Base-by-base conservation (phyloP, 441 rosid genomes). In the Melastoma candidum region DNA sequence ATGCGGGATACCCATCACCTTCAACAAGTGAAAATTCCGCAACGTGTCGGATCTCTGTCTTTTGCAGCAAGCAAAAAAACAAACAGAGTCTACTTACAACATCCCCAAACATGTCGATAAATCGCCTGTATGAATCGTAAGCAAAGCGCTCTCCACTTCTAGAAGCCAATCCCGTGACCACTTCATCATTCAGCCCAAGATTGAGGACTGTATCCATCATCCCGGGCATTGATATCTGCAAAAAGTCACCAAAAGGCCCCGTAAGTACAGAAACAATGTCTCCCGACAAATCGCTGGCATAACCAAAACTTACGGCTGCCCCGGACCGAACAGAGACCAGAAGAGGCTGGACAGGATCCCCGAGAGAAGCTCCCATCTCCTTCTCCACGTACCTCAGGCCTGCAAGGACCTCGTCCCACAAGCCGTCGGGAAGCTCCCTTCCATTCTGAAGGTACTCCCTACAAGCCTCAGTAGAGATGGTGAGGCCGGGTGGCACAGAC, bases 161-260 rank as follows among this genome's bases (percentile, higher is more conserved):
- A 2, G 75, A 76, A 26, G 83, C 85, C 71, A 90, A 77, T 51
- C 85, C 90, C 12, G 79, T 69, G 1, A 73, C 88, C 47, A 87
- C 98, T 74, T 81, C 69, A 51, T 90, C 95, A 71, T 90, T 87
- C 29, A 87, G 74, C 26, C 98, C 98, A 36, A 90, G 89, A 73
- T 90, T 90, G 48, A 90, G 98, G 56, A 90, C 93, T 13, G 96
- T 90, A 69, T 90, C 98, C 98, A 90, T 90, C 98, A 90, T 90
- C 32, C 98, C 98, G 41, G 96, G 98, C 96, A 90, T 90, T 13
- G 96, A 90, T n/a, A 85, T 76, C 98, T 90, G 44, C 44, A 2
- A 36, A 2, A 36, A 36, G 2, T 5, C 1, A 32, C 29, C 1
- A 3, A 29, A 29, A 6, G 36, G 36, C 36, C 36, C 36, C 2